These are phyloP conservation scores for Globisporangium paroecandrum DNA, from an alignment of 352 stramenopile genomes.

Conservation along the genomic window DNA sequence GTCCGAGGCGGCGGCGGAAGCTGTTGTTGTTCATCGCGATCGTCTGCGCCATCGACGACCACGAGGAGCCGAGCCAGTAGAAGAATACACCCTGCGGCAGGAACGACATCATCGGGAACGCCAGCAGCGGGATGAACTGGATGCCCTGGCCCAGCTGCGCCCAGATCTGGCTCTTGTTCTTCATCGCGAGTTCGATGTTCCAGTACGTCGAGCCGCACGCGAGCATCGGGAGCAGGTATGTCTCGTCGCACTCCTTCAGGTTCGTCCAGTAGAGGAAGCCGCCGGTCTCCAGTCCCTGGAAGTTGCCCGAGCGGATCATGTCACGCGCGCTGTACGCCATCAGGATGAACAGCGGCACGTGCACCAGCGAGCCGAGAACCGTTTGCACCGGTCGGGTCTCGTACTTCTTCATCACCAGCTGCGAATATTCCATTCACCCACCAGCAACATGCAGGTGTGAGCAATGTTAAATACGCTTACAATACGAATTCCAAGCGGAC, in stretches of 20 bases:
- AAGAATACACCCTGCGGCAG: slow-evolving; percentile 79
- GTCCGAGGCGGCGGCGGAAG: slow-evolving; percentile 52
- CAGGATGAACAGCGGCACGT: slow-evolving; percentile 71
- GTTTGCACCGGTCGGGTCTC: slow-evolving; percentile 67
- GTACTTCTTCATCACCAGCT: slow-evolving; percentile 73
- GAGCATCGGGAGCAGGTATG: slow-evolving; percentile 53
- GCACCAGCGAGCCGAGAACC: slow-evolving; percentile 53
- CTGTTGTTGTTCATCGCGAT: slow-evolving; percentile 62
- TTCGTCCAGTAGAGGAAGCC: slow-evolving; percentile 67
- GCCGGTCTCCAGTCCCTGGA: slow-evolving; percentile 55
- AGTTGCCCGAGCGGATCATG: slow-evolving; percentile 70
- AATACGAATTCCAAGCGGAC: neutral
- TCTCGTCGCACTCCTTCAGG: slow-evolving; percentile 58
- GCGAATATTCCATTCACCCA: neutral
- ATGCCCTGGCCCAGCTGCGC: slow-evolving; percentile 37
- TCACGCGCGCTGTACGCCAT: slow-evolving; percentile 74
- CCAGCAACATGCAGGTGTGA: neutral
- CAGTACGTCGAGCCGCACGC: slow-evolving; percentile 56
- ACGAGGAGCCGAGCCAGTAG: slow-evolving; percentile 75
- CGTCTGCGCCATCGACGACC: slow-evolving; percentile 60
- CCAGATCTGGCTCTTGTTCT: slow-evolving; percentile 49
- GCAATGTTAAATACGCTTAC: neutral
- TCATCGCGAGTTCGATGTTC: slow-evolving; percentile 52
- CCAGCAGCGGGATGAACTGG: slow-evolving; percentile 56
- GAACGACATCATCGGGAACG: slow-evolving; percentile 43